Percentiles rank a stretch among this genome's conserved stretches.
Conservation (phyloP, 2,329 filamentous ascomycete genomes). For the Trichoderma sp. region DNA sequence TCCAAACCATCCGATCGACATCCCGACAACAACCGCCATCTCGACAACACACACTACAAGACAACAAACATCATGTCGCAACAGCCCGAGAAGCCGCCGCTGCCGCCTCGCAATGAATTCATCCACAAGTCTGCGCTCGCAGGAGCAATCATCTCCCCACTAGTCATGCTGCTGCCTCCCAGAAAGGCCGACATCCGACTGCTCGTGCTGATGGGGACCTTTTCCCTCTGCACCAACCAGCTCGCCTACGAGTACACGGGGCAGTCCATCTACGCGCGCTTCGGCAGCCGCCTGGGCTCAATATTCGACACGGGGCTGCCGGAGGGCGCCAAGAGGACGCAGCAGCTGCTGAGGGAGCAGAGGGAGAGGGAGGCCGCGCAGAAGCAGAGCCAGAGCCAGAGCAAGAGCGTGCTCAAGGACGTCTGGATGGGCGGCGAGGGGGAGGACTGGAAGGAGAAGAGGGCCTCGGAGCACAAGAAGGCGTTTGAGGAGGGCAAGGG, state of each 20-base stretch:
- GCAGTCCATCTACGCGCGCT: conserved; percentile 53
- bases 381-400: conserved; percentile 30
- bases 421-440: conserved; percentile 62
- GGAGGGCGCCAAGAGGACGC: conserved; percentile 55
- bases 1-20: too few species aligned
- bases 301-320: conserved; percentile 58
- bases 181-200: conserved; percentile 55
- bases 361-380: conserved; percentile 43
- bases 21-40: background rate
- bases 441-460: conserved; percentile 57
- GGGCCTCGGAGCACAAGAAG: conserved; percentile 54
- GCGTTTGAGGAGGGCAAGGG: conserved; percentile 59
- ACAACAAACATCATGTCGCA: conserved; percentile 36
- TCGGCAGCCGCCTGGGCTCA: conserved; percentile 47
- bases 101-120: conserved; percentile 42
- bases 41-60: background rate
- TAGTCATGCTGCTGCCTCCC: conserved; percentile 55
- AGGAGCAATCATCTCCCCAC: conserved; percentile 50
- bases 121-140: conserved; percentile 54
- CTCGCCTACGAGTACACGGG: conserved; percentile 61
- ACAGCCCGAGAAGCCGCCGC: conserved; percentile 34
- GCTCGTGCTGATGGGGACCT: conserved; percentile 52
- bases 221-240: conserved; percentile 58
- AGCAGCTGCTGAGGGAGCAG: conserved; percentile 52
- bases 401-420: conserved; percentile 45